A percentile compares a stretch with the other conserved stretches of the same genome.
Conservation (phyloP, 345 rosid species). For the Aquilaria sinensis region DNA sequence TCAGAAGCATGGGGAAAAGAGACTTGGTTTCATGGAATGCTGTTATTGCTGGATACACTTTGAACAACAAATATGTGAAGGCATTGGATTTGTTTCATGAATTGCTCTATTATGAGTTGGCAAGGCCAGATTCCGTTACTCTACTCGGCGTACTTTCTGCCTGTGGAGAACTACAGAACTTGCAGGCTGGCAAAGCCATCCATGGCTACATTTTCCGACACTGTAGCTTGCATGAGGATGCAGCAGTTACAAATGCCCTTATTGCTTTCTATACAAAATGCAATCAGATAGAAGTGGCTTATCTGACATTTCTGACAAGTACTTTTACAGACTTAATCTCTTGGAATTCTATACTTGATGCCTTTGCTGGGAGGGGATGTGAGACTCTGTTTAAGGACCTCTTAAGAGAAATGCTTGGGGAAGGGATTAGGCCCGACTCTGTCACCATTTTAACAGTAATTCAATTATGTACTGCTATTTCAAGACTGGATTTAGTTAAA, state of each 20-base stretch:
- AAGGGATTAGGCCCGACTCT: constrained; percentile 43
- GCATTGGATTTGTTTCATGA: constrained; percentile 52
- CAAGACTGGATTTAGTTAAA: constrained; percentile 39
- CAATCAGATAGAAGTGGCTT: constrained; percentile 43
- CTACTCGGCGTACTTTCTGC: constrained; percentile 60
- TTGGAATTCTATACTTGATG: constrained; percentile 61
- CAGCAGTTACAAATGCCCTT: constrained; percentile 41
- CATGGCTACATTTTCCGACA: constrained; percentile 42
- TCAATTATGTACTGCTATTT: constrained; percentile 24
- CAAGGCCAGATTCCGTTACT: constrained; percentile 59
- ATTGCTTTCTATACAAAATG: constrained; percentile 65
- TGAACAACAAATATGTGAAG: constrained; percentile 50
- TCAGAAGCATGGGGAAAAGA: constrained; percentile 48
- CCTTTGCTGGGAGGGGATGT: constrained; percentile 30
- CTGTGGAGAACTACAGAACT: constrained; percentile 44
- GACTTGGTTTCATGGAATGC: constrained; percentile 92
- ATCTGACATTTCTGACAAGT: constrained; percentile 34
- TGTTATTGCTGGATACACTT: constrained; percentile 62
- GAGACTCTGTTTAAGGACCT: constrained; percentile 35
- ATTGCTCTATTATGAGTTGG: constrained; percentile 29
- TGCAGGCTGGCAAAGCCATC: constrained; percentile 42
- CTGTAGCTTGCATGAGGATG: constrained; percentile 29
- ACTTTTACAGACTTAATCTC: constrained; percentile 45
- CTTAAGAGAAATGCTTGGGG: constrained; percentile 39
- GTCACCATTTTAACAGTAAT: constrained; percentile 41